A percentile compares a stretch with the other conserved stretches of the same genome.
Conservation (phyloP, 805 yeast genomes). For the Hanseniaspora meyeri region DNA sequence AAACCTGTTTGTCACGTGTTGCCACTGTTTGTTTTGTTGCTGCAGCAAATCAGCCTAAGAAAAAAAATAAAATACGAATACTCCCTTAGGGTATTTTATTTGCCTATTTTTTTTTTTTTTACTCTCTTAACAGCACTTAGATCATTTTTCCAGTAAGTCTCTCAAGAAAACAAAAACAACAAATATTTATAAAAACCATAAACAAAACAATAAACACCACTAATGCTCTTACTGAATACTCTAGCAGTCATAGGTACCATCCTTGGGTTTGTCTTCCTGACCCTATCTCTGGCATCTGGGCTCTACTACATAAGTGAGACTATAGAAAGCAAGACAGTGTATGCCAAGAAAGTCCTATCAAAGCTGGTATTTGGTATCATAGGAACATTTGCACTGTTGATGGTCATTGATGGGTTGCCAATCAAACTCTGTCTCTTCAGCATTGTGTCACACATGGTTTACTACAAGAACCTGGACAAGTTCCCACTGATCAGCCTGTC, state of each 20-base stretch:
- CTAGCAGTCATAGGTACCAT: slow-evolving; percentile 50
- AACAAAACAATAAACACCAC: background rate
- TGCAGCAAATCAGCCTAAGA: no score
- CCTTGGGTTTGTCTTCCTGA: slow-evolving; percentile 48
- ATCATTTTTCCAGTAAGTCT: no score
- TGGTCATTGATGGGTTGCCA: slow-evolving; percentile 72
- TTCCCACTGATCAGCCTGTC: slow-evolving; percentile 76
- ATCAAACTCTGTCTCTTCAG: slow-evolving; percentile 54
- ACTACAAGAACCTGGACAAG: slow-evolving; percentile 59
- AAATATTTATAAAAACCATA: background rate
- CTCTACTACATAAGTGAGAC: slow-evolving; percentile 80
- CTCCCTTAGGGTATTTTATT: no score
- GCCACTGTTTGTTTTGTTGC: no score
- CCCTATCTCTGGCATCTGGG: slow-evolving; percentile 74
- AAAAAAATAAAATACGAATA: no score
- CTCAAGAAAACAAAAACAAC: no score
- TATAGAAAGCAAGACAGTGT: slow-evolving; percentile 85
- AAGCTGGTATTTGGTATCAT: slow-evolving; percentile 55
- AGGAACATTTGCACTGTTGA: slow-evolving; percentile 40
- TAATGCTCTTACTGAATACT: slow-evolving; percentile 43
- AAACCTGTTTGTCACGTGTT: background rate
- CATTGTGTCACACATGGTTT: slow-evolving; percentile 55
- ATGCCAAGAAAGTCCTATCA: slow-evolving; percentile 59
- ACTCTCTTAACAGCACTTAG: no score
- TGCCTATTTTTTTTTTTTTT: no score